A percentile compares a stretch with the other conserved stretches of the same genome.
Evolutionary conservation across 2,329 filamentous ascomycete species (phyloP).

Genomic region (Nannizzia gypsea): DNA sequence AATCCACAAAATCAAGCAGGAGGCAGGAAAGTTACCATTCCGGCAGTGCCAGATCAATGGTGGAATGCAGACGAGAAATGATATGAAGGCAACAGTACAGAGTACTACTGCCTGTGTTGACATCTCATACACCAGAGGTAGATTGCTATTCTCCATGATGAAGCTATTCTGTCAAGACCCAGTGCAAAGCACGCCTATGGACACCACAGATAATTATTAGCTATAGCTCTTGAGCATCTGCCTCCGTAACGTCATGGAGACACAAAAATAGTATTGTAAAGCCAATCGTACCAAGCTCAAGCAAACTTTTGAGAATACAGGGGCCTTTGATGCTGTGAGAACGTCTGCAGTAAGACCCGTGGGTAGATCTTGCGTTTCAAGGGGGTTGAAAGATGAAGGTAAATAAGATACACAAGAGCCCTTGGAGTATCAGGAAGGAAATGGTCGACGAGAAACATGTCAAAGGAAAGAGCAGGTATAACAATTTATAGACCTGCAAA

Average conservation of each 20-base stretch:
- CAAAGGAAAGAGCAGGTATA: neutral
- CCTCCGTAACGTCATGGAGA: neutral
- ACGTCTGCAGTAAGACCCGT: neutral
- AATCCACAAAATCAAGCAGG: conserved; percentile 46
- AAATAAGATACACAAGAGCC: neutral
- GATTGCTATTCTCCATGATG: neutral
- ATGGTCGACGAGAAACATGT: neutral
- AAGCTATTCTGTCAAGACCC: too few relatives aligned
- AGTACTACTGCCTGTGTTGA: conserved; percentile 31
- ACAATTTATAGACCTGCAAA: neutral
- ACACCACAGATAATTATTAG: neutral
- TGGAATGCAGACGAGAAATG: conserved; percentile 43
- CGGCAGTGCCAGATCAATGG: conserved; percentile 50
- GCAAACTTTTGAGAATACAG: neutral
- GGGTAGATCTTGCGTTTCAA: neutral
- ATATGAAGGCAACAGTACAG: conserved; percentile 39
- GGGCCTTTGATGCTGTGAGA: neutral
- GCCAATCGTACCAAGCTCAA: neutral
- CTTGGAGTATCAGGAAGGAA: neutral
- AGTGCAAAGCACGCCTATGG: neutral
- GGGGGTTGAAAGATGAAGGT: neutral
- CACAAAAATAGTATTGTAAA: too few relatives aligned
- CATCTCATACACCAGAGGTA: conserved; percentile 7
- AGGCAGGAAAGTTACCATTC: conserved; percentile 50
- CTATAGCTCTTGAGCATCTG: neutral